Conservation (phyloP, 2,329 filamentous ascomycete species). For the Diatrype stigma region DNA sequence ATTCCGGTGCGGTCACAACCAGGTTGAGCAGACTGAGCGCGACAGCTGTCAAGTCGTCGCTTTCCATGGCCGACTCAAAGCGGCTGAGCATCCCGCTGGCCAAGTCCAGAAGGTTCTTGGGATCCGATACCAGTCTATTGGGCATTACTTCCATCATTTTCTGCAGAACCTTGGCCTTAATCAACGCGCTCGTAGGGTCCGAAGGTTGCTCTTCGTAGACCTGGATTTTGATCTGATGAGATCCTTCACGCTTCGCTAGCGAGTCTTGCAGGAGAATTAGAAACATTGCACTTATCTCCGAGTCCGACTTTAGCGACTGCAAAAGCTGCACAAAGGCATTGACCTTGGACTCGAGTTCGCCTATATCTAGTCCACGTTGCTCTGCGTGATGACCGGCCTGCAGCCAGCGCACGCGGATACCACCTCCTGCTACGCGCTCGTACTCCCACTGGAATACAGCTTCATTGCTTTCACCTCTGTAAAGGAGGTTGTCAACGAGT, state of each 20-base stretch:
- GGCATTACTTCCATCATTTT: conserved; percentile 60
- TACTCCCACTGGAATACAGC: conserved; percentile 48
- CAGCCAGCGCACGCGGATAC: conserved; percentile 46
- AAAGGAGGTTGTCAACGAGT: conserved; percentile 53
- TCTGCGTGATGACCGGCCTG: conserved; percentile 11
- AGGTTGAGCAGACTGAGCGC: conserved; percentile 59
- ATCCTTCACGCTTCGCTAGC: conserved; percentile 35
- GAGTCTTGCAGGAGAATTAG: conserved; percentile 55
- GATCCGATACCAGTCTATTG: conserved; percentile 59
- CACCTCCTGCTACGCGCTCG: conserved; percentile 37
- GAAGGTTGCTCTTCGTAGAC: conserved; percentile 26
- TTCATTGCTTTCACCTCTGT: conserved; percentile 40
- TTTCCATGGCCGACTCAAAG: conserved; percentile 35
- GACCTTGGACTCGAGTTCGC: conserved; percentile 44
- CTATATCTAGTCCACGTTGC: conserved; percentile 32
- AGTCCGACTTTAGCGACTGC: conserved; percentile 44
- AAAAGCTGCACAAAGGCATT: conserved; percentile 47
- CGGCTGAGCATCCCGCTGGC: conserved; percentile 55
- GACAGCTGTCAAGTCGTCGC: conserved; percentile 47
- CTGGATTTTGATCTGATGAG: conserved; percentile 23
- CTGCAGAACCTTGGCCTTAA: conserved; percentile 60
- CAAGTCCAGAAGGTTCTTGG: conserved; percentile 61
- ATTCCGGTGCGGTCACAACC: conserved; percentile 53
- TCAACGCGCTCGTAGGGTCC: conserved; percentile 45
- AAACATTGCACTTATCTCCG: conserved; percentile 58